These are phyloP conservation scores for Sporothrix humicola DNA, from an alignment of 2,329 filamentous ascomycete species.

Conservation along the genomic window DNA sequence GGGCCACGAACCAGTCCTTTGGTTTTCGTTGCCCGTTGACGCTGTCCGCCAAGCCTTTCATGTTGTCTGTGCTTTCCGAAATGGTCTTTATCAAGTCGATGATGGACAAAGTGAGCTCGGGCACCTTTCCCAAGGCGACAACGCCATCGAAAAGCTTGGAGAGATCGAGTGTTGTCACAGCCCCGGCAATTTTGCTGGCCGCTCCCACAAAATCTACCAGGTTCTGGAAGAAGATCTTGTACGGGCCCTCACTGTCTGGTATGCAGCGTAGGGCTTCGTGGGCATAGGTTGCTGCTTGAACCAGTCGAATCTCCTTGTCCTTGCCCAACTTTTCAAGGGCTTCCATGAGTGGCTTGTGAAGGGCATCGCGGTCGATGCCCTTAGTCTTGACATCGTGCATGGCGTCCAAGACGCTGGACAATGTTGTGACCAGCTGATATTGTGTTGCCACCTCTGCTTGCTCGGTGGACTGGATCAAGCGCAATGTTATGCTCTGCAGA, in stretches of 20 bases:
- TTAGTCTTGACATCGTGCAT: slow-evolving; percentile 8
- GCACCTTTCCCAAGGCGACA: background rate
- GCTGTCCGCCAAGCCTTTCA: background rate
- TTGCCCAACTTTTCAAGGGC: background rate
- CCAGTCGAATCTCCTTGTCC: background rate
- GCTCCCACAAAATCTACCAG: background rate
- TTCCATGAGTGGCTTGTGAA: slow-evolving; percentile 8
- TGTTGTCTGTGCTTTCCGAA: background rate
- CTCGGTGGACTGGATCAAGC: background rate
- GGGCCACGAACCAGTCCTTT: slow-evolving; percentile 10
- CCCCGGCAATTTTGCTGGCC: background rate
- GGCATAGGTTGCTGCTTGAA: slow-evolving; percentile 6
- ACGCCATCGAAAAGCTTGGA: slow-evolving; percentile 16
- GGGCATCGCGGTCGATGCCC: background rate
- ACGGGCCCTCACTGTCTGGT: background rate
- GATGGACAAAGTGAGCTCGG: slow-evolving; percentile 2
- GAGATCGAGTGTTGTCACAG: background rate
- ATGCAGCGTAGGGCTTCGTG: slow-evolving; percentile 8
- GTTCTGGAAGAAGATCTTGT: slow-evolving; percentile 8
- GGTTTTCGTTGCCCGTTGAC: background rate
- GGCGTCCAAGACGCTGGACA: slow-evolving; percentile 13
- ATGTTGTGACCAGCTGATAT: background rate
- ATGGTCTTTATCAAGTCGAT: background rate
- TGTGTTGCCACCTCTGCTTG: background rate
- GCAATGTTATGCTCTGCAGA: background rate